A percentile compares a stretch with the other conserved stretches of the same genome.
These are phyloP conservation scores for Mycena chlorophos DNA, from an alignment of 768 basidiomycete genomes.

Conservation along the genomic window DNA sequence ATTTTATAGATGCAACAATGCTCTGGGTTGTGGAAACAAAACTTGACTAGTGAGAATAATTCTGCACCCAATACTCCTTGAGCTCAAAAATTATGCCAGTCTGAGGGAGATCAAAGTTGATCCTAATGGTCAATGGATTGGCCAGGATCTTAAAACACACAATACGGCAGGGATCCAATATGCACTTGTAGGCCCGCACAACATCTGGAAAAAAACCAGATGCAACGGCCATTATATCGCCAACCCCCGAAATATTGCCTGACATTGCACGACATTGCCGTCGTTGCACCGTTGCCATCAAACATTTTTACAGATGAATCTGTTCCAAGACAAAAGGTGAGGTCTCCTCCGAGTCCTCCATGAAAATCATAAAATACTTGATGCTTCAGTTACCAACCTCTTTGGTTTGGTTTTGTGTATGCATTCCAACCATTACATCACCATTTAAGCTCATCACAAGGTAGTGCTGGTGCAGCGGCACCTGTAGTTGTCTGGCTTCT, in stretches of 20 bases:
- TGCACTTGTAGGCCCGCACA: constrained; percentile 5
- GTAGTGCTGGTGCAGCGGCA: not conserved
- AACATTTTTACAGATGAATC: too few relatives aligned
- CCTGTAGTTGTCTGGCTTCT: constrained; percentile 4
- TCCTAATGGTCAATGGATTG: constrained; percentile 9
- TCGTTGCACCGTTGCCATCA: too few relatives aligned
- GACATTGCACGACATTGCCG: too few relatives aligned
- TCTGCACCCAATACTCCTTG: not conserved
- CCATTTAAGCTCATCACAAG: not conserved
- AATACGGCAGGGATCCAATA: constrained; percentile 12
- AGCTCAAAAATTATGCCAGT: not conserved
- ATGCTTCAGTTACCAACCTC: not conserved
- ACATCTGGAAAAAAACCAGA: too few relatives aligned
- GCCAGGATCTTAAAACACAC: constrained; percentile 5
- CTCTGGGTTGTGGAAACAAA: not conserved
- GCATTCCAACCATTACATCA: not conserved
- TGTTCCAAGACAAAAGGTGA: not conserved
- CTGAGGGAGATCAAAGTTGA: not conserved
- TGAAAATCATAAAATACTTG: not conserved
- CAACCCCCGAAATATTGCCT: too few relatives aligned
- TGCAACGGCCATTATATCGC: too few relatives aligned
- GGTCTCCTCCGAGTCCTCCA: not conserved
- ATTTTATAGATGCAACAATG: constrained; percentile 1
- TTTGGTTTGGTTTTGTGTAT: not conserved
- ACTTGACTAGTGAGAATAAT: constrained; percentile 5